These are phyloP conservation scores for Fusarium tricinctum DNA, from an alignment of 2,329 filamentous ascomycete species.

Conservation along the genomic window DNA sequence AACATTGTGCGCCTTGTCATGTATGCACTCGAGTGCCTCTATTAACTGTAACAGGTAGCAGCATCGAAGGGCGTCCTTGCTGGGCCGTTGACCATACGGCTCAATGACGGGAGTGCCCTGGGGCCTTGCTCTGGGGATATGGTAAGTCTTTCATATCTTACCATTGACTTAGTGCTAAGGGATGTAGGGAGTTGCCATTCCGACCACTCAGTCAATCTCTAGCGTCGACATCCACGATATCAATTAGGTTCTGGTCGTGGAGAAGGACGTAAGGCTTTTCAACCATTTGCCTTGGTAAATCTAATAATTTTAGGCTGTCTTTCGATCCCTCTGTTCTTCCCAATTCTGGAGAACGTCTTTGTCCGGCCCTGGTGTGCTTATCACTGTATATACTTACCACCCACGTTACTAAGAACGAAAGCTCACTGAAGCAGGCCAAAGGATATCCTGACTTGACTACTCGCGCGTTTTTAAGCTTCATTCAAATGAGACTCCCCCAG, in stretches of 20 bases:
- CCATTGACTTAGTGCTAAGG: conserved; percentile 24
- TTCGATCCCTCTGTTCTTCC: conserved; percentile 73
- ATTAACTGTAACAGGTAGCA: conserved; percentile 68
- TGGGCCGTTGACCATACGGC: conserved; percentile 67
- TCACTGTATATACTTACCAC: conserved; percentile 68
- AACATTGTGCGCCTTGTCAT: conserved; percentile 72
- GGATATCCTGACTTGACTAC: conserved; percentile 85
- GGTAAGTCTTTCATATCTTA: conserved; percentile 37
- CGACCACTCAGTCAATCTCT: conserved; percentile 64
- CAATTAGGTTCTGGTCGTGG: conserved; percentile 79
- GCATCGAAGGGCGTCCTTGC: conserved; percentile 79
- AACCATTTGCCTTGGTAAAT: neutral
- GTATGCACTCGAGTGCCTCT: no score
- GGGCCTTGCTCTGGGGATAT: conserved; percentile 51
- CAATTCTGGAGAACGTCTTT: conserved; percentile 66
- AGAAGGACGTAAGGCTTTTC: conserved; percentile 75
- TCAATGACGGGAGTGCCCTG: conserved; percentile 59
- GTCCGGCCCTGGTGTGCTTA: conserved; percentile 71
- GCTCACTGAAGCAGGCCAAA: conserved; percentile 71
- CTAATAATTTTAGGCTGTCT: conserved; percentile 72
- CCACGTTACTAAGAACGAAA: neutral
- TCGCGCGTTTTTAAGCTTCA: conserved; percentile 70
- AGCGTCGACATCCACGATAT: conserved; percentile 63
- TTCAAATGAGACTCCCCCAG: conserved; percentile 63
- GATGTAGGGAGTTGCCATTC: conserved; percentile 72